Evolutionary conservation across 1,284 basidiomycete genomes (phyloP).

Genomic region (Phylloporus gajari): DNA sequence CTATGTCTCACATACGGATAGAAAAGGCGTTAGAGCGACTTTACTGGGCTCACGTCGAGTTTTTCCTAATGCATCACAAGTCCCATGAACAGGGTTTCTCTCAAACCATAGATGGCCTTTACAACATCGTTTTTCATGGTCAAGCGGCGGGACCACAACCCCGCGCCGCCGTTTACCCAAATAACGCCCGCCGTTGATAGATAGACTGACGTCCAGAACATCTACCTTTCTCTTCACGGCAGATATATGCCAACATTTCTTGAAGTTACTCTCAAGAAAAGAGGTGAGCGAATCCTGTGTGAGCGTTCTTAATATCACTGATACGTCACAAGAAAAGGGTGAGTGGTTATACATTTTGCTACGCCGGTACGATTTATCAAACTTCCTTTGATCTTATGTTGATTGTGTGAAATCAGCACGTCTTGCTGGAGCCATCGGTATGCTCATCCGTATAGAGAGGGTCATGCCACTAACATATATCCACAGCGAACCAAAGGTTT

Average conservation of each 20-base stretch:
- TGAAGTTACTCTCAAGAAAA: constrained; percentile 37
- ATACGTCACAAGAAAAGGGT: constrained; percentile 31
- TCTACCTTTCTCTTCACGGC: constrained; percentile 57
- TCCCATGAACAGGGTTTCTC: constrained; percentile 50
- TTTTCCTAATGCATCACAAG: constrained; percentile 63
- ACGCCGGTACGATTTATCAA: constrained; percentile 40
- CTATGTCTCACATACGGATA: constrained; percentile 36
- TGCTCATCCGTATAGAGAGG: background rate
- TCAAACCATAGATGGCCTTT: constrained; percentile 54
- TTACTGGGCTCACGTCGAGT: constrained; percentile 69
- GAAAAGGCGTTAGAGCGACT: constrained; percentile 57
- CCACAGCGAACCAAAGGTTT: constrained; percentile 43
- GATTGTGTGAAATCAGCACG: constrained; percentile 35
- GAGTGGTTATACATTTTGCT: constrained; percentile 47
- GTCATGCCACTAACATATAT: background rate
- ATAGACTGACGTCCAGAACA: constrained; percentile 53
- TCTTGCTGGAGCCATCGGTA: constrained; percentile 40
- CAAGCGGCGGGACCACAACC: constrained; percentile 31
- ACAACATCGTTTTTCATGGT: constrained; percentile 47
- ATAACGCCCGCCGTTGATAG: constrained; percentile 36
- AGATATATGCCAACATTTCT: constrained; percentile 44
- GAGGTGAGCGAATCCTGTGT: constrained; percentile 31
- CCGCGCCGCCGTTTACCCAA: background rate
- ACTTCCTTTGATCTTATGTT: constrained; percentile 4
- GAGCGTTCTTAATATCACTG: background rate